Evolutionary conservation across 2,329 filamentous ascomycete genomes (phyloP), one percentile per base, ranked within the genome.

Genomic region (Cercospora sojina): DNA sequence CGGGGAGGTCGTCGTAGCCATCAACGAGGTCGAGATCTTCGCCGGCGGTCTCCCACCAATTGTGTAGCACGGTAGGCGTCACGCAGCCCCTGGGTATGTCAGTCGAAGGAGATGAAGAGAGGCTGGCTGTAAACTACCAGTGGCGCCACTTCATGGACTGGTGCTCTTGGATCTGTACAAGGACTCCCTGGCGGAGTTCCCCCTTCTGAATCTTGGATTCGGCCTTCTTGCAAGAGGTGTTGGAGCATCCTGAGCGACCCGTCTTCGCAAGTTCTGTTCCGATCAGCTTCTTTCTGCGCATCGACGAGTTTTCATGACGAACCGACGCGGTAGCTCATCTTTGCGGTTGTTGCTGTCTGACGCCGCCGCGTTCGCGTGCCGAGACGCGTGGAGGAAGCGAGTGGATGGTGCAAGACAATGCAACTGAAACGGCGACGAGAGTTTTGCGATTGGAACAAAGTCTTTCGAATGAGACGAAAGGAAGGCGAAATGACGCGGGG

Each of bases 141-240:
- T 98, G 94, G 76, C 90, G 90, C 88, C 90, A 98, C 65, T 82
- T 79, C 87, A 88, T 96, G 74, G 84, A 85, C 49, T 86, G 86
- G 74, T 88, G 84, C 1, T 82, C 81, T 0, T 81, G 60, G 70
- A 90, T 85, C 8, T 85, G 85, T 69, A 96, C 85, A 83, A 89
- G 91, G 23, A 84, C 85, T 49, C 91, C 94, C 62, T 93, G 86
- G 64, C 94, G 90, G 2, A 97, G 81, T 70, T 92, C 87, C 64
- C 90, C 92, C 80, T 96, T 96, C 27, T 74, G 71, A 75, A 96
- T 92, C 80, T 96, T 97, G 74, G 84, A 76, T 1, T 76, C 82
- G 1, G 80, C 80, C 2, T 90, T 84, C 79, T 93, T 93, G 84
- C 94, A 97, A 69, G 88, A 83, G 5, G 82, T 83, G 75, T 89